Evolutionary conservation across 23 red algal genomes (phyloP).

Genomic region (Cyanidiococcus yangmingshanensis): DNA sequence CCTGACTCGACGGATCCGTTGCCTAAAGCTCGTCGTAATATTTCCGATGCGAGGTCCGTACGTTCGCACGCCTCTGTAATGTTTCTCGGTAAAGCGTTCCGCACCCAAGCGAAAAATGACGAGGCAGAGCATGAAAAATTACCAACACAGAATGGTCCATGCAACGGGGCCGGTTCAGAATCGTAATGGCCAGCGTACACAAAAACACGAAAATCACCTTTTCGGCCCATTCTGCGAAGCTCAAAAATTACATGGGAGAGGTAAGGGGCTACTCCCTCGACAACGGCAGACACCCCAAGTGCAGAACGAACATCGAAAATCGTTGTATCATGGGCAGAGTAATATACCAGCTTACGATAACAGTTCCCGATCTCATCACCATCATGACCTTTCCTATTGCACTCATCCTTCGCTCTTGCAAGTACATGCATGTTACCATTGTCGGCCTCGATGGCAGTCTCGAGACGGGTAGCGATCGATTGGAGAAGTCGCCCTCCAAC

Average conservation of each 20-base stretch:
- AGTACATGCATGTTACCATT: slow-evolving; percentile 7
- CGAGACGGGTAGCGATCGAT: slow-evolving; percentile 16
- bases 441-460: neutral
- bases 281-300: slow-evolving; percentile 21
- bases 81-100: neutral
- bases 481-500: slow-evolving; percentile 34
- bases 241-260: slow-evolving; percentile 32
- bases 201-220: neutral
- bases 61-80: slow-evolving; percentile 8
- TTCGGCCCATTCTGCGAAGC: neutral
- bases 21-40: neutral
- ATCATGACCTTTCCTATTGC: slow-evolving; percentile 35
- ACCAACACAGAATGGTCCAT: slow-evolving; percentile 22
- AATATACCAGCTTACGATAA: slow-evolving; percentile 20
- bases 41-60: neutral
- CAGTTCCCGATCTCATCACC: slow-evolving; percentile 29
- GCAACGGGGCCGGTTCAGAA: neutral
- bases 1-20: neutral
- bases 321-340: slow-evolving; percentile 33
- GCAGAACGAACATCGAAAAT: slow-evolving; percentile 38
- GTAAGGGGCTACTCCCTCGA: slow-evolving; percentile 20
- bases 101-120: slow-evolving; percentile 3
- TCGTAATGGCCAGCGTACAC: slow-evolving; percentile 10
- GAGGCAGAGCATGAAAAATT: neutral
- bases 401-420: slow-evolving; percentile 8